These are phyloP conservation scores for Kewa caespitosa DNA, from an alignment of 179 eudicot species.

Conservation along the genomic window DNA sequence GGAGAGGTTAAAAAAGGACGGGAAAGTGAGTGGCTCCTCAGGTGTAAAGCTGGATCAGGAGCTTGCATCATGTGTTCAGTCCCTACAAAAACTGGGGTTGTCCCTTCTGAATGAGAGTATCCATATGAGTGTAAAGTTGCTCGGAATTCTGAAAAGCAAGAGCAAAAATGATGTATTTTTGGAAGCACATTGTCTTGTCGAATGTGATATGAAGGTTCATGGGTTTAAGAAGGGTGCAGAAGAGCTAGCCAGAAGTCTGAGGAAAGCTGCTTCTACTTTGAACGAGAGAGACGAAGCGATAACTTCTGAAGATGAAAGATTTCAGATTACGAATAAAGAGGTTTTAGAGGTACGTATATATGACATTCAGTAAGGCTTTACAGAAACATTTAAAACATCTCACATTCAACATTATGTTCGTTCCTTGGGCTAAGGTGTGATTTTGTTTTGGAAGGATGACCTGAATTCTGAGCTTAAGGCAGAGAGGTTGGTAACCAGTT, in stretches of 20 bases:
- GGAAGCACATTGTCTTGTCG: constrained; percentile 45
- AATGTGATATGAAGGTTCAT: constrained; percentile 63
- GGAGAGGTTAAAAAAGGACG: constrained; percentile 48
- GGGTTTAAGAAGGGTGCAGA: constrained; percentile 58
- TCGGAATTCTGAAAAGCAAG: constrained; percentile 39
- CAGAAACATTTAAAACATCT: neutral
- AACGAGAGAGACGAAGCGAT: constrained; percentile 34
- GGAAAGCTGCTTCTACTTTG: constrained; percentile 41
- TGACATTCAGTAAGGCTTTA: neutral
- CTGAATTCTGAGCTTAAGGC: constrained; percentile 62
- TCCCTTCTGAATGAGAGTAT: constrained; percentile 47
- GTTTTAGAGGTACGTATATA: constrained; percentile 23
- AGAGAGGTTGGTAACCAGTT: constrained; percentile 61
- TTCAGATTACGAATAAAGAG: neutral
- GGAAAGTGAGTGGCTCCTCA: constrained; percentile 40
- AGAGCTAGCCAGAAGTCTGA: constrained; percentile 45
- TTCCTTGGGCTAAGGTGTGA: constrained; percentile 2
- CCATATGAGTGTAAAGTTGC: constrained; percentile 49
- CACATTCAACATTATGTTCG: neutral
- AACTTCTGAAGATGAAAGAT: constrained; percentile 7
- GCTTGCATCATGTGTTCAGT: constrained; percentile 44
- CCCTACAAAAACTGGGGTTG: constrained; percentile 50
- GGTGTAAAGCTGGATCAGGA: constrained; percentile 65
- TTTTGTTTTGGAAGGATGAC: constrained; percentile 30
- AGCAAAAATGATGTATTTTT: constrained; percentile 27